Conservation (phyloP, 306 rosid species). For the Acacia acuminata region DNA sequence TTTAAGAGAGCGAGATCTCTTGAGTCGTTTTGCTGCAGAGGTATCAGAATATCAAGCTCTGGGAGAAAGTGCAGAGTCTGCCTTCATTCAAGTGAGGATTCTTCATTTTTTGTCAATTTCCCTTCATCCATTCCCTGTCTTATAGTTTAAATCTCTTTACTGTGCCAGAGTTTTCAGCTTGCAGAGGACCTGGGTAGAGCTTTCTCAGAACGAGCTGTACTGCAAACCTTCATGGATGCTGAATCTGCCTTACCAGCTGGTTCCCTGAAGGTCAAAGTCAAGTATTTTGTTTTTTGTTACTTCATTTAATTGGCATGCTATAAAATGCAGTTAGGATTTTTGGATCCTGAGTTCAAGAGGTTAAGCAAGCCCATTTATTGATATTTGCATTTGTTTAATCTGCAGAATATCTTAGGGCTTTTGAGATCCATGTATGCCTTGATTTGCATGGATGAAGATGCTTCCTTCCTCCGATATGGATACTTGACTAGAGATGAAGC, state of each 20-base stretch:
- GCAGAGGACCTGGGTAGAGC: constrained; percentile 93
- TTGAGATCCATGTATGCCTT: constrained; percentile 81
- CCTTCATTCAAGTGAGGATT: constrained; percentile 65
- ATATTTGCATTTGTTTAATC: constrained; percentile 7
- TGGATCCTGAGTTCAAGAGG: not conserved
- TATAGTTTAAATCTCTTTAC: constrained; percentile 28
- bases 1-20: constrained; percentile 84
- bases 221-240: constrained; percentile 58
- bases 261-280: constrained; percentile 62
- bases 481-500: constrained; percentile 63
- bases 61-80: constrained; percentile 75
- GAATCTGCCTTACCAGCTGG: constrained; percentile 64
- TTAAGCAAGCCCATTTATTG: not conserved
- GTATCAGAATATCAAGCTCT: constrained; percentile 63
- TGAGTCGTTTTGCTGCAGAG: constrained; percentile 72
- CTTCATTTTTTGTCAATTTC: not conserved
- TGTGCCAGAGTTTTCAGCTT: constrained; percentile 72
- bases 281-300: not conserved
- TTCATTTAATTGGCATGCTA: not conserved
- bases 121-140: constrained; percentile 10
- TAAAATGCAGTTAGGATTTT: not conserved
- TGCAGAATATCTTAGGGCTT: constrained; percentile 62
- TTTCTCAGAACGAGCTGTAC: constrained; percentile 71
- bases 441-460: constrained; percentile 81
- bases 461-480: constrained; percentile 77